Base-by-base conservation (phyloP, 2,329 filamentous ascomycete species). In the Colletotrichum chrysophilum region DNA sequence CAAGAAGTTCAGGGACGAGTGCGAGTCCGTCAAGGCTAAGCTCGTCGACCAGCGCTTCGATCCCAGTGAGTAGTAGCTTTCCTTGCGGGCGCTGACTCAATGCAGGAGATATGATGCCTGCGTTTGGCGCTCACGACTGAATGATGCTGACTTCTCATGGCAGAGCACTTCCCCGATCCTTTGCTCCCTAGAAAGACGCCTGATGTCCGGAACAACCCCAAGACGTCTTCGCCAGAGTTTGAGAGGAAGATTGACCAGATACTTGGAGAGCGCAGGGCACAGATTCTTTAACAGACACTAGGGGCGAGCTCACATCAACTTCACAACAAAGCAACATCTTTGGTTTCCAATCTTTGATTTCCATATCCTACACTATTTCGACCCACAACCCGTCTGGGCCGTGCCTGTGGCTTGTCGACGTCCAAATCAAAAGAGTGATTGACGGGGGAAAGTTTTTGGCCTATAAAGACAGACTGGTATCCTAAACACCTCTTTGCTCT, bases 31-130 rank as follows among this genome's bases (percentile, higher is more conserved):
- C 12, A 86, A 83, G 58, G 72, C 82, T 3, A 85, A 80, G 24
- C 83, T 91, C 1, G 73, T 81, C 2, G 88, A 91, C 76, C 84
- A 85, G 58, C 83, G 84, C 12, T 90, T 90, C 78, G 87, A 85
- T 70, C 84, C 86, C 7, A 82, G 89, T 76, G 66, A 76, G 74
- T 74, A 13, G 21, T 5, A 12, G 18, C 58, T 18, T 21, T 13
- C 3, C 43, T 21, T 21, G 1, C 21, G 43, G 43, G 43, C n/a
- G 43, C 10, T 52, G 43, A 21, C 43, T 24, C 43, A 4, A 21
- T 21, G 43, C 43, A 13, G 43, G n/a, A 52, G 43, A 52, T 10
- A 13, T 52, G n/a, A 10, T 52, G 43, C 12, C 7, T 7, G 10
- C 10, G 43, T 24, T 52, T 52, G 43, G 3, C n/a, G n/a, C 43